Evolutionary conservation across 345 rosid species (phyloP).

Genomic region (Melastoma malabathricum): DNA sequence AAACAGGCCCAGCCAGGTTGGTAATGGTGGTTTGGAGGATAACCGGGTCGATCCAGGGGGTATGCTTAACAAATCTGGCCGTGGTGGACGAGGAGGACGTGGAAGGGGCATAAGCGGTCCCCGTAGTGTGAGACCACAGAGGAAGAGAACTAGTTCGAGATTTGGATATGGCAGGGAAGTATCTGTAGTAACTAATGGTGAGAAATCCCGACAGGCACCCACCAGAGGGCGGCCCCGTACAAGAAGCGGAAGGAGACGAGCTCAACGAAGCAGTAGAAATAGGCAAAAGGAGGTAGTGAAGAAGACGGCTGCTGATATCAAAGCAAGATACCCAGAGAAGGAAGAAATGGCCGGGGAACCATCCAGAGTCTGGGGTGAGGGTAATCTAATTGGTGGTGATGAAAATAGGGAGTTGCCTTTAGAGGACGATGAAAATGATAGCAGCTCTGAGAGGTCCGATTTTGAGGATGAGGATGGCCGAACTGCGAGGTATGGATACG

Average conservation of each 20-base stretch:
- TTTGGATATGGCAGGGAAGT: slow-evolving; percentile 34
- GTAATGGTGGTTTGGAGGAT: slow-evolving; percentile 27
- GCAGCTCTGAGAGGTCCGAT: slow-evolving; percentile 54
- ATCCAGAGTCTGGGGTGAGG: slow-evolving; percentile 8
- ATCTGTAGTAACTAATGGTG: slow-evolving; percentile 11
- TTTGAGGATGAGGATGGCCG: slow-evolving; percentile 34
- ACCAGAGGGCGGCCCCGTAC: slow-evolving; percentile 38
- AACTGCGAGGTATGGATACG: slow-evolving; percentile 24
- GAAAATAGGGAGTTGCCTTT: slow-evolving; percentile 14
- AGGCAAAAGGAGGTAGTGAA: slow-evolving; percentile 35
- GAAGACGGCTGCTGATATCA: slow-evolving; percentile 12
- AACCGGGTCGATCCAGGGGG: slow-evolving; percentile 33
- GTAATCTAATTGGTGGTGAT: slow-evolving; percentile 25
- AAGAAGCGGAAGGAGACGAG: slow-evolving; percentile 35
- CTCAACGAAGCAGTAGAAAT: slow-evolving; percentile 35
- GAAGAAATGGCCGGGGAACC: slow-evolving; percentile 15
- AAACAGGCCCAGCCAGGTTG: slow-evolving; percentile 14
- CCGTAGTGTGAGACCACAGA: slow-evolving; percentile 33
- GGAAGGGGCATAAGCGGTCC: slow-evolving; percentile 32
- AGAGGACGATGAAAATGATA: slow-evolving; percentile 31
- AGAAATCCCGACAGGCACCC: background rate
- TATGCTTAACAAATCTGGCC: slow-evolving; percentile 20
- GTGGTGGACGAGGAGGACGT: slow-evolving; percentile 24
- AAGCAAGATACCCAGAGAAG: slow-evolving; percentile 9
- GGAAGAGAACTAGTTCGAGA: slow-evolving; percentile 17